Evolutionary conservation across 192 early-diverging fungal species (phyloP).

Genomic region (Glomus cerebriforme): DNA sequence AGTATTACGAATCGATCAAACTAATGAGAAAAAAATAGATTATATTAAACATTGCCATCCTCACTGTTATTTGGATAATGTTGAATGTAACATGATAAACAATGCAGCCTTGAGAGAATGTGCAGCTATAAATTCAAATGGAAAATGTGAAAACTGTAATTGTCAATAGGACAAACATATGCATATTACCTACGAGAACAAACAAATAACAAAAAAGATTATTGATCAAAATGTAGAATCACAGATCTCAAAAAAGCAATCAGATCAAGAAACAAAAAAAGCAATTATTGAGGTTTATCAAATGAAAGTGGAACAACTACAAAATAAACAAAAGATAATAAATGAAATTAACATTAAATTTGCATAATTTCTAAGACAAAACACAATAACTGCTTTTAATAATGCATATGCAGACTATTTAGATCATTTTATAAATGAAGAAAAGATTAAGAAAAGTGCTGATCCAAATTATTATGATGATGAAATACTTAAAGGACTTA

Average conservation of each 20-base stretch:
- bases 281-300: slow-evolving; percentile 27
- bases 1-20: background rate
- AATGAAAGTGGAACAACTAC: too few relatives aligned
- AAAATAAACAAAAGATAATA: slow-evolving; percentile 35
- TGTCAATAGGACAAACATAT: slow-evolving; percentile 39
- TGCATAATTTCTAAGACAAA: too few relatives aligned
- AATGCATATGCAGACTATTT: too few relatives aligned
- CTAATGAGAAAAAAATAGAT: slow-evolving; percentile 27
- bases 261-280: slow-evolving; percentile 19
- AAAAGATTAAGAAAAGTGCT: too few relatives aligned
- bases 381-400: too few relatives aligned
- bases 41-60: slow-evolving; percentile 39
- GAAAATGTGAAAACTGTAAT: slow-evolving; percentile 31
- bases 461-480: background rate
- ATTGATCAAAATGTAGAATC: slow-evolving; percentile 27
- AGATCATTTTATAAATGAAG: too few relatives aligned
- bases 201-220: slow-evolving; percentile 25
- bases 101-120: slow-evolving; percentile 28
- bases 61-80: slow-evolving; percentile 30
- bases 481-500: background rate
- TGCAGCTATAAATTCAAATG: slow-evolving; percentile 28
- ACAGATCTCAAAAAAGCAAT: slow-evolving; percentile 28
- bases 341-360: slow-evolving; percentile 28
- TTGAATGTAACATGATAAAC: slow-evolving; percentile 29
- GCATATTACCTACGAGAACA: slow-evolving; percentile 32